Evolutionary conservation across 495 filamentous ascomycete genomes (phyloP).

Genomic region (Penicillium desertorum): DNA sequence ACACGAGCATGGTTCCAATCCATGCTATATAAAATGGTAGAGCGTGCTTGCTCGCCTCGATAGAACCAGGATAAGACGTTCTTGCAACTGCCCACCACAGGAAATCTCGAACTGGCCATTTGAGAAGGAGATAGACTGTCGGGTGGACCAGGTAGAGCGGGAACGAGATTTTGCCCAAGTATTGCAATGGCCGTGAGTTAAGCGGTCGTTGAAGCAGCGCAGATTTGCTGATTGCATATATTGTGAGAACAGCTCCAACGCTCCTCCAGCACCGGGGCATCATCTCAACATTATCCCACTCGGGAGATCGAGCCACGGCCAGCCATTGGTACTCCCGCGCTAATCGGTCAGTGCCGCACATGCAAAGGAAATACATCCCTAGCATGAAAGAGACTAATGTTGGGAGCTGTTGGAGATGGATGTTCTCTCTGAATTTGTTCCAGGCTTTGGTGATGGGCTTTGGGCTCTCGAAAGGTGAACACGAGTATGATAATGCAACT

Average conservation of each 20-base stretch:
- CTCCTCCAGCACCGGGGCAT: conserved; percentile 1
- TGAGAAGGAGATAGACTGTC: conserved; percentile 22
- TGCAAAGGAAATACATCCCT: not conserved
- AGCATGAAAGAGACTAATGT: not conserved
- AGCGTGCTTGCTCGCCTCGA: not conserved
- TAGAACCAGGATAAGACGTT: not conserved
- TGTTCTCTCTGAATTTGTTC: not conserved
- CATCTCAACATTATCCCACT: conserved; percentile 1
- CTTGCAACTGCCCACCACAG: conserved; percentile 13
- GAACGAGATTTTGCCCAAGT: conserved; percentile 32
- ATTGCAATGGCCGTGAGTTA: conserved; percentile 26
- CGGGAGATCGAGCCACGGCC: not conserved
- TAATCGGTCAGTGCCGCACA: not conserved
- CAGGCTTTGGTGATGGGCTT: not conserved
- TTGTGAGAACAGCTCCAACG: not conserved
- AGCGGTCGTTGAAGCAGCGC: conserved; percentile 12
- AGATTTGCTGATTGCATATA: not conserved
- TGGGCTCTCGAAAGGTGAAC: not conserved
- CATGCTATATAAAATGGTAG: not conserved
- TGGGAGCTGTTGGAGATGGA: not conserved
- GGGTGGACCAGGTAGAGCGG: conserved; percentile 30
- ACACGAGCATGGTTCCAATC: not conserved
- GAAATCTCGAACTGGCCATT: conserved; percentile 16
- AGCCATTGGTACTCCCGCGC: not conserved
- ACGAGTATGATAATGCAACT: conserved; percentile 10